These are phyloP conservation scores for Aureobasidium musti DNA, from an alignment of 2,329 filamentous ascomycete species.

Conservation along the genomic window DNA sequence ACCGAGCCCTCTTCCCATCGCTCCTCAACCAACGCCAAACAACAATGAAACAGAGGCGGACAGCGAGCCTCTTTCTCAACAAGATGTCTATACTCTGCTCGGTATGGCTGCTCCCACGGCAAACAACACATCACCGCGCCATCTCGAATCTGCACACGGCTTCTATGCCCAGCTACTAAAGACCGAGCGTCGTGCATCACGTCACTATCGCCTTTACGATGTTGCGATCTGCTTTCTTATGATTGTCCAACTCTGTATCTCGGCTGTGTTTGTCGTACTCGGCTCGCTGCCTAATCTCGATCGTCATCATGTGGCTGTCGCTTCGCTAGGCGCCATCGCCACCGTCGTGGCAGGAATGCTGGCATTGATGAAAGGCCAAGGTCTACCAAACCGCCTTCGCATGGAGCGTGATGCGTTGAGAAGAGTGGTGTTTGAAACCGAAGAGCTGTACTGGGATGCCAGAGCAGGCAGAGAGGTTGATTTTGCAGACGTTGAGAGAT, in stretches of 20 bases:
- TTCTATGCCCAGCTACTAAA: slow-evolving; percentile 36
- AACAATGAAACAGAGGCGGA: slow-evolving; percentile 34
- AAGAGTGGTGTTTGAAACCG: slow-evolving; percentile 41
- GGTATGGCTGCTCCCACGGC: slow-evolving; percentile 37
- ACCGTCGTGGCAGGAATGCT: slow-evolving; percentile 41
- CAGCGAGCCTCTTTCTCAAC: slow-evolving; percentile 33
- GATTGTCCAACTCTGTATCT: slow-evolving; percentile 40
- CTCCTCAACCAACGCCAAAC: slow-evolving; percentile 30
- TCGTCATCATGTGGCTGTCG: slow-evolving; percentile 38
- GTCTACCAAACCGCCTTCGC: slow-evolving; percentile 42
- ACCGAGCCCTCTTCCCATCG: not conserved
- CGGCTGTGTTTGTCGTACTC: slow-evolving; percentile 43
- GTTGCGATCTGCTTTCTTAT: slow-evolving; percentile 39
- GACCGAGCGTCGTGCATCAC: slow-evolving; percentile 34
- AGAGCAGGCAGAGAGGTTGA: slow-evolving; percentile 38
- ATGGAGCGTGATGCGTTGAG: slow-evolving; percentile 40
- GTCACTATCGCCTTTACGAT: slow-evolving; percentile 40
- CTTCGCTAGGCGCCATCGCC: slow-evolving; percentile 40
- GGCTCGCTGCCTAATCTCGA: slow-evolving; percentile 37
- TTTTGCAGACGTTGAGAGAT: slow-evolving; percentile 40
- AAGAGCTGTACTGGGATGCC: slow-evolving; percentile 44
- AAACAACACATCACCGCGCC: slow-evolving; percentile 34
- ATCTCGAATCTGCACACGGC: slow-evolving; percentile 36
- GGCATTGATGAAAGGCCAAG: slow-evolving; percentile 43
- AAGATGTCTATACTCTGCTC: slow-evolving; percentile 39